phyloP scores from a whole-genome alignment of 1,284 basidiomycete genomes.

The Ustilago trichophora region DNA sequence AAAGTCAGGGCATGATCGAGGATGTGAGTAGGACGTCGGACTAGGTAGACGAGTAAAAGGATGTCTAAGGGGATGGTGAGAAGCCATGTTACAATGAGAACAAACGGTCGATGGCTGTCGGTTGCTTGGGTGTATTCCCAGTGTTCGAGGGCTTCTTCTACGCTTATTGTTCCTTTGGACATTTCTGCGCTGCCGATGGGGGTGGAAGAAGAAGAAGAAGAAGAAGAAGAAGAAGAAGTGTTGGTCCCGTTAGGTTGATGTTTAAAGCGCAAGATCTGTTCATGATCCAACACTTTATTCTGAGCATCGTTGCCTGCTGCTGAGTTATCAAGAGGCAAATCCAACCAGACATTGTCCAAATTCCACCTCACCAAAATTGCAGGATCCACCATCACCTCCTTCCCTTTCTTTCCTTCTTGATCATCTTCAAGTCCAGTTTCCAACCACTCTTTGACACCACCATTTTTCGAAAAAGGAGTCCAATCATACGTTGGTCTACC shows the following conservation, averaged over 20 bases:
- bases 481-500: slow-evolving; percentile 28
- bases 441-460: not conserved
- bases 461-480: not conserved
- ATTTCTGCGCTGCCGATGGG: not conserved
- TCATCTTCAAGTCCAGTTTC: not conserved
- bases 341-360: slow-evolving; percentile 67
- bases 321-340: slow-evolving; percentile 2
- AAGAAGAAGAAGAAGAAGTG: not conserved
- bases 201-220: no score
- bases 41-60: slow-evolving; percentile 82
- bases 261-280: slow-evolving; percentile 29
- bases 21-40: slow-evolving; percentile 89
- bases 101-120: slow-evolving; percentile 9
- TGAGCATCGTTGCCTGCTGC: not conserved
- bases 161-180: not conserved
- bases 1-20: slow-evolving; percentile 93
- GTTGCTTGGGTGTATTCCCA: slow-evolving; percentile 69
- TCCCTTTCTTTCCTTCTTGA: not conserved
- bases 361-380: slow-evolving; percentile 24
- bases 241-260: slow-evolving; percentile 7
- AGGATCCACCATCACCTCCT: slow-evolving; percentile 10
- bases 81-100: slow-evolving; percentile 24
- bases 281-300: slow-evolving; percentile 16
- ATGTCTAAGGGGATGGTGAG: slow-evolving; percentile 68
- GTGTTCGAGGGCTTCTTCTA: slow-evolving; percentile 71